Evolutionary conservation across 768 basidiomycete species (phyloP).

Genomic region (Saitozyma podzolica): DNA sequence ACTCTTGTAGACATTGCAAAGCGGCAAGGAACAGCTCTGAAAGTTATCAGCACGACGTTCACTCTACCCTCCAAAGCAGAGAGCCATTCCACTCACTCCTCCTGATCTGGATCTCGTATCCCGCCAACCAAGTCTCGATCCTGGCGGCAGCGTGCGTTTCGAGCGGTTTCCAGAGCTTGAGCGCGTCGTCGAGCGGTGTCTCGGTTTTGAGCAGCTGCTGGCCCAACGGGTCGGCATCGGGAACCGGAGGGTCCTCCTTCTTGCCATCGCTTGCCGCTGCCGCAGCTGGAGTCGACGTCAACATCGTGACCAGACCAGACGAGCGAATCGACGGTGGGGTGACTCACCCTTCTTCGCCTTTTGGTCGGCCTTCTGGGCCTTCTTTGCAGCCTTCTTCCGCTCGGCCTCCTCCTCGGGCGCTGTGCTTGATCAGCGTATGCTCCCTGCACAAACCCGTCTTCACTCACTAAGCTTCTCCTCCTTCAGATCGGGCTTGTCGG

Average conservation of each 20-base stretch:
- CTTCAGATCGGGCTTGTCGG: conserved; percentile 44
- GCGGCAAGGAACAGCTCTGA: conserved; percentile 82
- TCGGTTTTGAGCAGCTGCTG: conserved; percentile 64
- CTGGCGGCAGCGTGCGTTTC: conserved; percentile 59
- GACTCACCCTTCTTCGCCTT: conserved; percentile 44
- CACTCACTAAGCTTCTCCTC: conserved; percentile 44
- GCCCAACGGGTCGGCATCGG: conserved; percentile 83
- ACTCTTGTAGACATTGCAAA: conserved; percentile 64
- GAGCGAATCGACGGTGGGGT: not conserved
- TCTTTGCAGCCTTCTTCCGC: conserved; percentile 49
- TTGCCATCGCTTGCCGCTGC: conserved; percentile 26
- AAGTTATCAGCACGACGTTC: conserved; percentile 3
- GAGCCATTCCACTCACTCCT: conserved; percentile 63
- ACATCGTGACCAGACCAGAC: not conserved
- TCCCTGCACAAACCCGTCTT: not conserved
- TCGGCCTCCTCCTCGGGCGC: conserved; percentile 51
- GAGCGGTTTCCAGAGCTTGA: conserved; percentile 68
- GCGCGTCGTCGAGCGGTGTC: conserved; percentile 73
- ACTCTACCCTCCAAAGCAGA: not conserved
- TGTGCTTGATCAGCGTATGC: conserved; percentile 1
- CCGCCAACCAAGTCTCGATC: conserved; percentile 70
- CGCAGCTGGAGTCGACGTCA: conserved; percentile 15
- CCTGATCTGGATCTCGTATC: conserved; percentile 79
- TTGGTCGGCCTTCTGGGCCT: conserved; percentile 51
- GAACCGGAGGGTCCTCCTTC: conserved; percentile 36